Evolutionary conservation across 768 basidiomycete species (phyloP).

Genomic region (Mrakia hoshinonis): DNA sequence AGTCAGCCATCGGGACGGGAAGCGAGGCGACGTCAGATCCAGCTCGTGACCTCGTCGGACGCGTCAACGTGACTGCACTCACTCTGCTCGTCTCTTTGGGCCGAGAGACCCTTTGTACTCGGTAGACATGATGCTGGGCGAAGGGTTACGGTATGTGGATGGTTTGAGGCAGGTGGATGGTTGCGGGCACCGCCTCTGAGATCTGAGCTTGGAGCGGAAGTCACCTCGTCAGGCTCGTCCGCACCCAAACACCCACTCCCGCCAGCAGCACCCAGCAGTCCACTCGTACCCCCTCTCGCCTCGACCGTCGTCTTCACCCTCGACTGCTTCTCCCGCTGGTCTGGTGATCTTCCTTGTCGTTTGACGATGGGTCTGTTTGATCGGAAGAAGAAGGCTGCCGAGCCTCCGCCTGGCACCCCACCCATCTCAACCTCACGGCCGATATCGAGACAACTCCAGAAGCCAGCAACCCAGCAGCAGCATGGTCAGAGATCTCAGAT

Average conservation of each 20-base stretch:
- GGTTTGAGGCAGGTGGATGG: not conserved
- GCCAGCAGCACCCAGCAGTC: not conserved
- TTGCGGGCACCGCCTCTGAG: not conserved
- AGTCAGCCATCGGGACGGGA: not conserved
- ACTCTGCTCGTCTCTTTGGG: not conserved
- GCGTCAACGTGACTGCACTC: not conserved
- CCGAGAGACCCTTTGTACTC: not conserved
- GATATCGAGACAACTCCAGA: not conserved
- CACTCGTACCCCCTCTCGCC: not conserved
- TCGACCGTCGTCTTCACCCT: not conserved
- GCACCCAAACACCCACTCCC: not conserved
- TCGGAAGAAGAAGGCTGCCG: conserved; percentile 2
- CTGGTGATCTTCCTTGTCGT: not conserved
- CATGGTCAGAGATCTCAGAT: not conserved
- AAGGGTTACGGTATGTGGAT: not conserved
- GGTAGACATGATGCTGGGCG: not conserved
- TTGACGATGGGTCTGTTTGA: not conserved
- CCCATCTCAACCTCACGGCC: conserved; percentile 13
- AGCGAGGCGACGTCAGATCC: not conserved
- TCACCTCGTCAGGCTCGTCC: not conserved
- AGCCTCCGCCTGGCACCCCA: not conserved
- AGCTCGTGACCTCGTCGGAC: not conserved
- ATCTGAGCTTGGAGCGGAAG: not conserved
- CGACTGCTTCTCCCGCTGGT: not conserved
- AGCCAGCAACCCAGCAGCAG: not conserved